These are phyloP conservation scores for Neonectria ditissima DNA, from an alignment of 2,329 filamentous ascomycete genomes.

Conservation along the genomic window DNA sequence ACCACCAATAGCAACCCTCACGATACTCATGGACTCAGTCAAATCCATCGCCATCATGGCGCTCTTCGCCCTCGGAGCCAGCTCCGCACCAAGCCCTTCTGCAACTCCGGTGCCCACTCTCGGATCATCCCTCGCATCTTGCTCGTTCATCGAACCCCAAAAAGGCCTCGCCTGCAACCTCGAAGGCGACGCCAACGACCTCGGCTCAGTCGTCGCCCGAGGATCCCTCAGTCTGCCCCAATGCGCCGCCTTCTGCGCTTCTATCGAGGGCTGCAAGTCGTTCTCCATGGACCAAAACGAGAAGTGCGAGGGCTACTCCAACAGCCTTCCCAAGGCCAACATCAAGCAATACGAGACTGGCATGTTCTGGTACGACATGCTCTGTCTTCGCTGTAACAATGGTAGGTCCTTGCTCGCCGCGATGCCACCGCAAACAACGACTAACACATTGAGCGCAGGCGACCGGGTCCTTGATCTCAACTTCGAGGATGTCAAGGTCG, in stretches of 20 bases:
- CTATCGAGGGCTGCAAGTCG: not conserved
- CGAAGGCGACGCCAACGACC: not conserved
- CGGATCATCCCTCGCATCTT: not conserved
- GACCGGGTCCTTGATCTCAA: not conserved
- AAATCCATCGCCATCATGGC: not conserved
- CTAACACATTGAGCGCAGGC: not conserved
- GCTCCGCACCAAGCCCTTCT: not conserved
- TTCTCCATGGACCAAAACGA: not conserved
- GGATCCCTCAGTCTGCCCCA: not conserved
- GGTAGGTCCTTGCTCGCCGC: not conserved
- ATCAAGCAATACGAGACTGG: not conserved
- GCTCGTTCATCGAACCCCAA: not conserved
- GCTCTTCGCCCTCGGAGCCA: not conserved
- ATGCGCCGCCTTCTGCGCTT: not conserved
- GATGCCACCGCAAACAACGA: no score
- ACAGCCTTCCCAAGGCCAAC: not conserved
- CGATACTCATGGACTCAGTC: not conserved
- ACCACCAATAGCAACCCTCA: not conserved
- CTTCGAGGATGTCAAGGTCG: not conserved
- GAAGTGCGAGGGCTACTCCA: not conserved
- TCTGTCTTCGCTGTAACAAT: not conserved
- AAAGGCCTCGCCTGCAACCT: not conserved
- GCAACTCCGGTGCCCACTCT: not conserved
- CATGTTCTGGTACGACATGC: conserved; percentile 1
- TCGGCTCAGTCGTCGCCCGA: not conserved